Evolutionary conservation across 116 monocot species (phyloP), one percentile per base, ranked within the genome.

Genomic region (Zostera marina): DNA sequence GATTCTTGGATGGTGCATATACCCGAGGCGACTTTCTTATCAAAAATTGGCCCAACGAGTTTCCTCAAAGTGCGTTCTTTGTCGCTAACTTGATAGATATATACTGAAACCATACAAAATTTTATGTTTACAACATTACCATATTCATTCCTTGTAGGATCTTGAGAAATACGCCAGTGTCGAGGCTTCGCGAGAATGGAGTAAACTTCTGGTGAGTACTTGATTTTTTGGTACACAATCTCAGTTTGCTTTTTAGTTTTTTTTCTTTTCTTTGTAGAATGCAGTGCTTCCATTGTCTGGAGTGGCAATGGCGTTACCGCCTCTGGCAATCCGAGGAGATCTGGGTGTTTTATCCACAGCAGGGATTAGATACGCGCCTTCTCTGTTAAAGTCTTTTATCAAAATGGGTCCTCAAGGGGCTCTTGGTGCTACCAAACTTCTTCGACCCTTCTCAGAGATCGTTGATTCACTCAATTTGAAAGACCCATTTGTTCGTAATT

Each of bases 1-100:
- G 73, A 88, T 54, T 93, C 93, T 53, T 93, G 93, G 93, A 93
- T 88, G 93, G 88, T 93, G 38, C 81, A 88, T 56, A 44, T 93
- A 66, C 88, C 93, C 64, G 93, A 93, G 79, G 88, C 88, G 8
- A 71, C 81, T 52, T 93, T 93, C 59, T 71, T 81, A 51, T 93
- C 93, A 52, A 57, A 64, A 55, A 88, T 93, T 65, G 88, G 88
- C 9, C 88, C 88, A 2, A 84, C 84, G 41, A 83, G 87, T 9
- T 92, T 92, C 68, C 69, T 78, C 9, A 87, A 92, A 78, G 92
- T 92, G 47, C 65, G 49, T 11, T 54, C 23, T 24, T 3, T 14
- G 16, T 54, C 22, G 53, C 11, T 42, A 49, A 11, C 25, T 25
- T 54, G 12, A 21, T 53, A 3, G 53, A 53, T 22, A 19, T 53